Conservation (phyloP, 371 early-diverging fungal genomes). For the Mucor mucedo region DNA sequence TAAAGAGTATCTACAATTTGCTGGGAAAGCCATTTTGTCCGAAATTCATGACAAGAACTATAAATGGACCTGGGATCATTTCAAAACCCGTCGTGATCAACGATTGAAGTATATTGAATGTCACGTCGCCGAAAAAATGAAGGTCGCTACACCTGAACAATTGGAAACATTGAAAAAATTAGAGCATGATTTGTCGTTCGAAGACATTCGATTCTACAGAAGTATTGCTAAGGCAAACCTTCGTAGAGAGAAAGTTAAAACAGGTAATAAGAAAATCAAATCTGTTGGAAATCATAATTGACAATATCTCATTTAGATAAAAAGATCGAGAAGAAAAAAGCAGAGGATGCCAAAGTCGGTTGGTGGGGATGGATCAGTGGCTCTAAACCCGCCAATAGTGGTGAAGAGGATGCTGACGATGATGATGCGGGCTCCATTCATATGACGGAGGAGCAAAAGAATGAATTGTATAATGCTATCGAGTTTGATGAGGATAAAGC, state of each 20-base stretch:
- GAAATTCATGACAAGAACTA: slow-evolving; percentile 78
- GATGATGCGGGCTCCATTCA: slow-evolving; percentile 25
- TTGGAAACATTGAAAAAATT: slow-evolving; percentile 50
- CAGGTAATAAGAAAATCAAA: slow-evolving; percentile 6
- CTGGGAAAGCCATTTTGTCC: slow-evolving; percentile 70
- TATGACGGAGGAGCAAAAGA: slow-evolving; percentile 65
- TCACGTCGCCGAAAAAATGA: slow-evolving; percentile 59
- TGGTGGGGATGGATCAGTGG: slow-evolving; percentile 54
- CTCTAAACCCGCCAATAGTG: not conserved
- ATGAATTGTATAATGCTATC: slow-evolving; percentile 81
- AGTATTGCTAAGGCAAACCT: slow-evolving; percentile 67
- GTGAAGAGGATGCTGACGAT: not conserved
- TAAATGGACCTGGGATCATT: slow-evolving; percentile 78
- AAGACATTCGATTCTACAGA: slow-evolving; percentile 83
- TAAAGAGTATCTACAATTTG: slow-evolving; percentile 76
- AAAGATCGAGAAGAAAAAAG: slow-evolving; percentile 42
- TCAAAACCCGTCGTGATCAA: slow-evolving; percentile 73
- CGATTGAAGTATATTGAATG: slow-evolving; percentile 70
- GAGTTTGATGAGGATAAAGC: slow-evolving; percentile 78
- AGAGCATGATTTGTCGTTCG: slow-evolving; percentile 71
- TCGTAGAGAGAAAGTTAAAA: slow-evolving; percentile 58
- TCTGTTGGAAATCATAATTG: not conserved
- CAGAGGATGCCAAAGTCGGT: slow-evolving; percentile 39
- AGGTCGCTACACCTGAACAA: slow-evolving; percentile 47
- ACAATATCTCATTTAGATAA: slow-evolving; percentile 16